These are phyloP conservation scores for Corylus heterophylla DNA, from an alignment of 306 rosid genomes.

Conservation along the genomic window DNA sequence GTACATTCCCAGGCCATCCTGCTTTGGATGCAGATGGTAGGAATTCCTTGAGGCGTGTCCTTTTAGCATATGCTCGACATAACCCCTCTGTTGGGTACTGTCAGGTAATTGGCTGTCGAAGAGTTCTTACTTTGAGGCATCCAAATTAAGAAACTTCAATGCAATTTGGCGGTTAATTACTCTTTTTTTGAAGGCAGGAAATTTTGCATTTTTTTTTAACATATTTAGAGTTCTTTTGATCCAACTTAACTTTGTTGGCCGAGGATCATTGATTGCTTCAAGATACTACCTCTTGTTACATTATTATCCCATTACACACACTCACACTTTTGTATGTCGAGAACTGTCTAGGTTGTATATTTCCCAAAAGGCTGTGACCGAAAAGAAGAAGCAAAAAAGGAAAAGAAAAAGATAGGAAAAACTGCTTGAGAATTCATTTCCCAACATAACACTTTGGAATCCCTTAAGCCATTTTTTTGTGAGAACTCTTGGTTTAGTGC, in stretches of 20 bases:
- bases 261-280: neutral
- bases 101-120: conserved; percentile 61
- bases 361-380: neutral
- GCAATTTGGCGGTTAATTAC: neutral
- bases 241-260: neutral
- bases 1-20: conserved; percentile 98
- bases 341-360: neutral
- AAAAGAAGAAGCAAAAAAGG: neutral
- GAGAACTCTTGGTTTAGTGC: neutral
- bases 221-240: neutral
- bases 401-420: neutral
- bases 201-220: neutral
- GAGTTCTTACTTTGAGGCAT: conserved; percentile 1
- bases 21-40: conserved; percentile 90
- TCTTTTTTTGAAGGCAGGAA: neutral
- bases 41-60: conserved; percentile 83
- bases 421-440: neutral
- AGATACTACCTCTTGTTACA: neutral
- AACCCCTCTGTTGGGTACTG: conserved; percentile 95
- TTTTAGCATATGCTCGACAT: conserved; percentile 88
- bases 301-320: neutral
- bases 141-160: neutral
- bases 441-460: neutral
- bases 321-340: neutral
- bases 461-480: neutral